Base-by-base conservation (phyloP, 2,329 filamentous ascomycete genomes). In the Tolypocladium ophioglossoides region DNA sequence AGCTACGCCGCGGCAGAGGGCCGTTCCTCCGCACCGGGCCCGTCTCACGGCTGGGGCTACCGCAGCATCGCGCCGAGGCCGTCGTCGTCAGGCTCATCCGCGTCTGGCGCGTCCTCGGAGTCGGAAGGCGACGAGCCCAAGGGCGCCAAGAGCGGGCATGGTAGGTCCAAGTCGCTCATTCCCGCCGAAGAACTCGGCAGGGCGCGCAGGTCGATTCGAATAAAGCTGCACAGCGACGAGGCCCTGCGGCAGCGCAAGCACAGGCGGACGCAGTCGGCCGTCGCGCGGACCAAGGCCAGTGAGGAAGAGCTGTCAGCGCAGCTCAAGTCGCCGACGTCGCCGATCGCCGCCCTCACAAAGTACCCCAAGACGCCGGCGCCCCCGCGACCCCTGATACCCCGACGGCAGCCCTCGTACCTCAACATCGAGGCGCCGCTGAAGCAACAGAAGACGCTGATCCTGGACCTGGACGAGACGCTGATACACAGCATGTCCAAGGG, bases 401-500 rank as follows among this genome's bases (percentile, higher is more conserved):
- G 86, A 57, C 86, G 91, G 53, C 89, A 96, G 64, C 90, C 91
- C 22, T 96, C 91, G 0, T 96, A 96, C 67, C 80, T 89, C 44
- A 82, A 85, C 55, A 68, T 81, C 32, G 76, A 80, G 55, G 72
- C 80, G 57, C 67, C 78, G 55, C 63, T 70, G 61, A 75, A 82
- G 48, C 84, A 86, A 57, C 87, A 94, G 65, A 99, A 99, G 77
- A 99, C 94, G 0, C 74, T 99, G 56, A 91, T 99, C 59, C 78
- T 99, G 52, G 94, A 99, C 68, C 82, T 99, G 20, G 94, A 99
- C 70, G 94, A 99, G 72, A 99, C 94, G 0, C 74, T 99, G 61
- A 99, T 99, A 61, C 94, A 99, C 77, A 96, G 91, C 70, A 91
- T 97, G 80, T 91, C 92, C 57, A 96, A 96, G 69, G 94, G 94